Base-by-base conservation (phyloP, 2,329 filamentous ascomycete genomes). In the Stachybotrys elegans region DNA sequence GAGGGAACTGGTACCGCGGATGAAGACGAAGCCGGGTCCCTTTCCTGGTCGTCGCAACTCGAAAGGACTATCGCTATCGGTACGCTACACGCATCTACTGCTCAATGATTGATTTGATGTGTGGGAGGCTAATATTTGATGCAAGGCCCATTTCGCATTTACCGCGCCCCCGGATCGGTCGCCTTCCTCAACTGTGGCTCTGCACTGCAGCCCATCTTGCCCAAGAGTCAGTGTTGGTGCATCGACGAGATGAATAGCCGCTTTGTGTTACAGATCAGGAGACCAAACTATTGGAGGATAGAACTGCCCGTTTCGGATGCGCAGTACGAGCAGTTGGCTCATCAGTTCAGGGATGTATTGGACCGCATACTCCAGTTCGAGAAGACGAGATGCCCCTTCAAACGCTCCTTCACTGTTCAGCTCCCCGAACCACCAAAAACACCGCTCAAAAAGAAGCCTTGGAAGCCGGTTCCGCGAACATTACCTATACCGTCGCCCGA, bases 141-240 rank as follows among this genome's bases (percentile, higher is more conserved):
- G n/a, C 12, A 16, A 79, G 90, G 89, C 3, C 78, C 83, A 2
- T 76, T 96, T 48, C 79, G 84, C 50, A 88, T 96, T 50, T 95
- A 96, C 61, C 84, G 87, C 56, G 86, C 93, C 25, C 86, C 87
- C 7, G 87, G 88, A 17, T 88, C 88, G 9, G 88, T 93, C 14
- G 87, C 88, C 12, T 96, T 95, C 57, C 74, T 96, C 9, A 92
- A 86, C 63, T 95, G 89, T 51, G 88, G 88, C 47, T 82, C 81
- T 44, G 84, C 91, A 14, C 75, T 95, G 16, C 88, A 93, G 56
- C 86, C 91, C 11, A 93, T 96, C 49, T 69, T 96, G 42, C 88
- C 88, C 20, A 88, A 88, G 62, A 94, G 89, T 46, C 90, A 95
- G 65, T 94, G 87, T 60, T 96, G 91, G 91, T 94, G 87, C 61